These are phyloP conservation scores for Leccinum olivaceopallidum DNA, from an alignment of 768 basidiomycete species.

Conservation along the genomic window DNA sequence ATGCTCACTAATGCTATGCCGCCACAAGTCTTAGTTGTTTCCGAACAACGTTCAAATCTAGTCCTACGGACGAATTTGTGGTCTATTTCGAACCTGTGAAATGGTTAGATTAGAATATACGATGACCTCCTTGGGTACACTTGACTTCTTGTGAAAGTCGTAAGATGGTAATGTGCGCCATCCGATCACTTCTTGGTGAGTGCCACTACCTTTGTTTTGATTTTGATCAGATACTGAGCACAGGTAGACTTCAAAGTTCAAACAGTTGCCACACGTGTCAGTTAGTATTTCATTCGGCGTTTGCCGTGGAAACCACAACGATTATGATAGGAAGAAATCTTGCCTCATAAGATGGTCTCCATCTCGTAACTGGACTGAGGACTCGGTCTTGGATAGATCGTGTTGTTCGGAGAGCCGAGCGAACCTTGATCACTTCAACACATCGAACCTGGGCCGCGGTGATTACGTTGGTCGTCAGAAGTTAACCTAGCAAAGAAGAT, in stretches of 20 bases:
- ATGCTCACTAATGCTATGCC: not conserved
- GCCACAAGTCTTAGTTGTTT: not conserved
- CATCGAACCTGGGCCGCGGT: slow-evolving; percentile 12
- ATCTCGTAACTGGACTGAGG: not conserved
- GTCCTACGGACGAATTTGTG: not conserved
- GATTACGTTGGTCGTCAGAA: slow-evolving; percentile 18
- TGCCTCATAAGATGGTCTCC: not conserved
- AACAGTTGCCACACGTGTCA: not conserved
- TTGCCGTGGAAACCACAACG: not conserved
- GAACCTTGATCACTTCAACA: not conserved
- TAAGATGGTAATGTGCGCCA: too few species aligned
- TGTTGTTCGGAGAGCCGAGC: not conserved
- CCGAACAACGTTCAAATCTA: not conserved
- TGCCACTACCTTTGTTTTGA: not conserved
- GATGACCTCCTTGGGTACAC: not conserved
- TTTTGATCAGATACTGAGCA: not conserved
- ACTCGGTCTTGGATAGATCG: not conserved
- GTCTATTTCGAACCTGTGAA: not conserved
- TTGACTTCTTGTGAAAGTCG: not conserved
- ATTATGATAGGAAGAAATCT: not conserved
- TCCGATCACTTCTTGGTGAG: not conserved
- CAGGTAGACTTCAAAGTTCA: not conserved
- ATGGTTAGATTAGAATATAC: not conserved
- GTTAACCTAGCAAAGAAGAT: slow-evolving; percentile 17
- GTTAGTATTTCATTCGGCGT: not conserved